phyloP scores from a whole-genome alignment of 2,329 filamentous ascomycete species.

The Penicillium sp. region DNA sequence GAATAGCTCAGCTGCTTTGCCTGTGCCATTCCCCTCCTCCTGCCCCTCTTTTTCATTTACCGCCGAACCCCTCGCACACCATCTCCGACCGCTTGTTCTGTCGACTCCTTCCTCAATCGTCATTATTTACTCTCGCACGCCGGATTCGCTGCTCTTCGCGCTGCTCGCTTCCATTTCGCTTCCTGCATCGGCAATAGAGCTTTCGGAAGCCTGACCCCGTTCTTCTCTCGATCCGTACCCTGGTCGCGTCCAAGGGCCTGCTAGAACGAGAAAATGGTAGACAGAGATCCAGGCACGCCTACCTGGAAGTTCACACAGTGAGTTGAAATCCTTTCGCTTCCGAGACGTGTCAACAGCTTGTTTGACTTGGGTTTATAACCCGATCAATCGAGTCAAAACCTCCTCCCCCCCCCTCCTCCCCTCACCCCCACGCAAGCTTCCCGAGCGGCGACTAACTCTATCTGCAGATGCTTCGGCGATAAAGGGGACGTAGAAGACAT shows the following conservation, averaged over 20 bases:
- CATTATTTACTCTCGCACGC: constrained; percentile 11
- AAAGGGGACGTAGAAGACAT: constrained; percentile 98
- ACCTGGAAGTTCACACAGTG: constrained; percentile 99
- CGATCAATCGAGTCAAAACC: not conserved
- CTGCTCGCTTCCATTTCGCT: constrained; percentile 8
- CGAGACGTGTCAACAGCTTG: not conserved
- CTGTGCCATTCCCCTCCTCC: constrained; percentile 21
- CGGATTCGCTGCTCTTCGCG: constrained; percentile 10
- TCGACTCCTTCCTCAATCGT: constrained; percentile 8
- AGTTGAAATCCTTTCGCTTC: constrained; percentile 44
- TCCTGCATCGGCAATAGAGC: constrained; percentile 23
- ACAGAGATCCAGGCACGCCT: constrained; percentile 88
- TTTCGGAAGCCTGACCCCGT: constrained; percentile 17
- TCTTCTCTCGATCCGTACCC: constrained; percentile 16
- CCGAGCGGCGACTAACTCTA: constrained; percentile 11
- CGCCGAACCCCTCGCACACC: constrained; percentile 22
- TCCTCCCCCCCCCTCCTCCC: not conserved
- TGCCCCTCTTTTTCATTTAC: constrained; percentile 15
- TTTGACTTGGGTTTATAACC: not conserved
- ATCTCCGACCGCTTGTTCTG: constrained; percentile 15
- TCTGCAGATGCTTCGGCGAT: constrained; percentile 90
- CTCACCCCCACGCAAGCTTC: not conserved
- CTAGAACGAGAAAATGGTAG: constrained; percentile 76
- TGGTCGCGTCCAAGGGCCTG: constrained; percentile 34
- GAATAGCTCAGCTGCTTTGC: constrained; percentile 1